Evolutionary conservation across 2,329 filamentous ascomycete genomes (phyloP), one percentile per base, ranked within the genome.

Genomic region (Beauveria sp.): DNA sequence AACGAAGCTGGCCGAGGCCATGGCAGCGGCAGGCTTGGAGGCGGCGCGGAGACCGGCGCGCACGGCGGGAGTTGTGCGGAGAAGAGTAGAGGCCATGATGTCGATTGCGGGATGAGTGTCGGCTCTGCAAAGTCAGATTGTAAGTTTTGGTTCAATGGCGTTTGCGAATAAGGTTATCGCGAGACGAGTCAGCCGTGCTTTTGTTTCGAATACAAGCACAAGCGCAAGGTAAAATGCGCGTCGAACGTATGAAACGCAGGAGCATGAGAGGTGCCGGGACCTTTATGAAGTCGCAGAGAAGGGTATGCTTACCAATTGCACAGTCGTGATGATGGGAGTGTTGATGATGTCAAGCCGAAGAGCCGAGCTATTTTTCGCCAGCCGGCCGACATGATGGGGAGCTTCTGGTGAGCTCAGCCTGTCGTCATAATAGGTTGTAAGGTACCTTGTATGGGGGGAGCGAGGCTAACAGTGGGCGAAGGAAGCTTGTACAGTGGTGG

Each of bases 1-100:
- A 69, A 88, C 83, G 71, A 96, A 96, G 73, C 84, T 89, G 69
- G 88, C 88, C 75, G 86, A 85, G 67, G 88, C 86, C 71, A 90
- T 79, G 71, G 87, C 84, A 69, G 85, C 82, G 62, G 81, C 77
- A 65, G 83, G 81, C 73, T 83, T 85, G 63, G 85, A 80, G 70
- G 82, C 79, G 67, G 88, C 83, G 70, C 90, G 85, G 65, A 93
- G 81, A 70, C 88, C 88, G 66, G 88, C 83, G 75, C 91, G 89
- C 65, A 81, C 77, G 69, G 86, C 80, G 68, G 85, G 82, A 65
- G 84, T 83, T 67, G 85, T 86, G 72, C 90, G 88, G 74, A 96
- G 80, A 67, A 96, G 83, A 65, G 88, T 82, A 62, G 88, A 80
- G 72, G 91, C 87, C 91, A 96, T 96, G 71, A 26, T 81, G 66